phyloP scores from a whole-genome alignment of 352 stramenopile genomes.

The Phytophthora citrophthora region DNA sequence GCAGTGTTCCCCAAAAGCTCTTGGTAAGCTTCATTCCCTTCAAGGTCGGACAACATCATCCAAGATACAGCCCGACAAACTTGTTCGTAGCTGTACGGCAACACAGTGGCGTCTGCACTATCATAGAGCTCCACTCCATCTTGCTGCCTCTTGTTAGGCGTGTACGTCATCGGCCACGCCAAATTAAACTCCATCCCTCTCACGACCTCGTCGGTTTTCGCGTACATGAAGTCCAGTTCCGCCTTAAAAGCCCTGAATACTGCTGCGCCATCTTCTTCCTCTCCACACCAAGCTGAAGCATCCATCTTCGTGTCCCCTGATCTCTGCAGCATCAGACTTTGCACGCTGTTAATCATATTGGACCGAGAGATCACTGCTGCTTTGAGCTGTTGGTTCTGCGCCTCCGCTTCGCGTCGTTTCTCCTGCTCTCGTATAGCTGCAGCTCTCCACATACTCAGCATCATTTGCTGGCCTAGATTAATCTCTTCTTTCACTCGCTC shows the following conservation, averaged over 20 bases:
- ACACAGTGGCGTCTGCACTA: not conserved
- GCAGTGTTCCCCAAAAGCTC: not conserved
- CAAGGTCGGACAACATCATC: not conserved
- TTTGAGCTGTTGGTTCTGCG: not conserved
- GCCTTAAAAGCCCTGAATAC: not conserved
- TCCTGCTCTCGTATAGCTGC: not conserved
- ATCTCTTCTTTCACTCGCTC: not conserved
- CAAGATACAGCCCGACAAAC: not conserved
- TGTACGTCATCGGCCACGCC: not conserved
- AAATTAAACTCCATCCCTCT: not conserved
- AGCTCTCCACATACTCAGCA: not conserved
- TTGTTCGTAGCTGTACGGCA: not conserved
- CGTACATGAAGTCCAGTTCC: not conserved
- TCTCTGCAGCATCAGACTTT: not conserved
- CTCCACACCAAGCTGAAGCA: not conserved
- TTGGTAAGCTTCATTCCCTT: not conserved
- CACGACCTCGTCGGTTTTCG: not conserved
- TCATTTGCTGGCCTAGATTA: not conserved
- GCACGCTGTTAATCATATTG: not conserved
- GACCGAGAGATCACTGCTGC: not conserved
- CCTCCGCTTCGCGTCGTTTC: not conserved
- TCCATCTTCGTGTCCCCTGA: not conserved
- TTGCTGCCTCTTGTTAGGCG: not conserved
- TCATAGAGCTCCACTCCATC: not conserved
- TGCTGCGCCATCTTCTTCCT: not conserved